Evolutionary conservation across 1,284 basidiomycete genomes (phyloP).

Genomic region (Cystobasidiaceae sp.): DNA sequence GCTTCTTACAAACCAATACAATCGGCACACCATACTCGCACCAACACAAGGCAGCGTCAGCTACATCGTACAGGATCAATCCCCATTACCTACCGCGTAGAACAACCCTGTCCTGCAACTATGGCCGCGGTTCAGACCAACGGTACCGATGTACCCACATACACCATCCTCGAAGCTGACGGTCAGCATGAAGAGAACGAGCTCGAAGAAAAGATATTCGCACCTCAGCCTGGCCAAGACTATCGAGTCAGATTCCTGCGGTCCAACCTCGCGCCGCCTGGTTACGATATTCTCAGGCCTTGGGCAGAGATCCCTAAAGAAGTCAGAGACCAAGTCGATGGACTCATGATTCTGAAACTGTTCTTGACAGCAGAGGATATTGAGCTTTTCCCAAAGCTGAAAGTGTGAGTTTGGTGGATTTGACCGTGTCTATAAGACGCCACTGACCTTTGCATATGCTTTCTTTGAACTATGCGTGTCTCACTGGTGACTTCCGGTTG

Average conservation of each 20-base stretch:
- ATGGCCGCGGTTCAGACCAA: not conserved
- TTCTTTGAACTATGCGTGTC: too few relatives aligned
- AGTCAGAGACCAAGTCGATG: constrained; percentile 25
- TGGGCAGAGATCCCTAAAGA: constrained; percentile 25
- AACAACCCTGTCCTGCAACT: too few relatives aligned
- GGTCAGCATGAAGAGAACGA: constrained; percentile 21
- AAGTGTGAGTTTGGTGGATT: constrained; percentile 35
- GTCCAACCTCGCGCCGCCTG: constrained; percentile 8
- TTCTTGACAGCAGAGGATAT: constrained; percentile 32
- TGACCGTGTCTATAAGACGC: not conserved
- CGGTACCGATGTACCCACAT: not conserved
- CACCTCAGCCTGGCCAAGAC: constrained; percentile 6
- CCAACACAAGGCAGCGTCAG: too few relatives aligned
- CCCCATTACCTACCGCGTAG: too few relatives aligned
- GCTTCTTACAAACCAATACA: too few relatives aligned
- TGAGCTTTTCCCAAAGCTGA: constrained; percentile 35
- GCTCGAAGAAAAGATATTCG: constrained; percentile 28
- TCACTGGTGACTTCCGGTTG: not conserved
- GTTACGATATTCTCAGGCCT: constrained; percentile 19
- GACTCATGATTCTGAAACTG: constrained; percentile 29
- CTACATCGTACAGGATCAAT: too few relatives aligned
- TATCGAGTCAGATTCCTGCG: constrained; percentile 30
- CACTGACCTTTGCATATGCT: too few relatives aligned
- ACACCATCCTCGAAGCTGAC: constrained; percentile 30
- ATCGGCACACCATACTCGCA: too few relatives aligned